Base-by-base conservation (phyloP, 2,329 filamentous ascomycete species). In the Sporothrix inflata region DNA sequence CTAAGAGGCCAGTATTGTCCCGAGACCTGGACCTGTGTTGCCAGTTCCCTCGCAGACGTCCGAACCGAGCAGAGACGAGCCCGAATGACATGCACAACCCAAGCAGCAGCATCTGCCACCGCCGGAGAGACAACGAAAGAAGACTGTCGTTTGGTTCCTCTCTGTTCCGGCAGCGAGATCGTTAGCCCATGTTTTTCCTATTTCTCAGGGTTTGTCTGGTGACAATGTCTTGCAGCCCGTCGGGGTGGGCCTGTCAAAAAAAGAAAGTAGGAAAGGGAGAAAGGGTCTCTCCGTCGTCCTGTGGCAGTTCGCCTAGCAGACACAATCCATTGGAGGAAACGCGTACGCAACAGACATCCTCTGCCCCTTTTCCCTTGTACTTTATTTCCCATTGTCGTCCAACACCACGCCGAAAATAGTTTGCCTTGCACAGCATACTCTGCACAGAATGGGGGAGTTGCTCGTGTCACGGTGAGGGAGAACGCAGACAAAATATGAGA, bases 361-460 rank as follows among this genome's bases (percentile, higher is more conserved):
- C 40, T n/a, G 16, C 27, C 11, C 24, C 11, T 30, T 47, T 60
- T 60, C 7, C 16, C 45, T 38, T 34, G 38, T 47, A 30, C 47
- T 53, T 8, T 11, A 45, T 60, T 60, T 3, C 38, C 34, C 16
- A 5, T 70, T 47, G 51, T 60, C 16, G 60, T 24, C 60, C 60
- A 45, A 24, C 60, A 65, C 38, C 21, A 27, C 60, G 21, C 60
- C 12, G 60, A 65, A 63, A 65, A 65, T 65, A 65, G 60, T 16
- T 65, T 27, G 60, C 38, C 60, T 65, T 45, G 60, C 60, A 65
- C 60, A 45, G 38, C 60, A 45, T 65, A 38, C 60, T 27, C 8
- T 55, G 19, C 27, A 30, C 51, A 30, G n/a, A 40, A 11, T 24
- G n/a, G 34, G 19, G 11, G 55, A 9, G 27, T 12, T 42, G 9